A percentile compares a stretch with the other conserved stretches of the same genome.
Conservation (phyloP, 1,284 basidiomycete genomes). For the Pseudozyma pruni region DNA sequence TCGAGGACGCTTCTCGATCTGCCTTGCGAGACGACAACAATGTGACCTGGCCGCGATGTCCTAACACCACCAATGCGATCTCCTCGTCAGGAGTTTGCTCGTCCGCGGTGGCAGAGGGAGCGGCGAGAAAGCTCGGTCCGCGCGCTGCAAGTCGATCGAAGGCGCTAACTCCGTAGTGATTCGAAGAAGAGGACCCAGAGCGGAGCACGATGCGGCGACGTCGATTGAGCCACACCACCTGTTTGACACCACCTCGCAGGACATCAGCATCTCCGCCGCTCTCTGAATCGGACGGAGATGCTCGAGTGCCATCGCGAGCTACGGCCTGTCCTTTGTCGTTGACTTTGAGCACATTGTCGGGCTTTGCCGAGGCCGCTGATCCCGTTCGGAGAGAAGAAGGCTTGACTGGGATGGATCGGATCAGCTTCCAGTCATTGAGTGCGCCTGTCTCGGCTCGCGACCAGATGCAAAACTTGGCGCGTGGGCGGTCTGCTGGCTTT, state of each 20-base stretch:
- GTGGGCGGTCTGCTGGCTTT: neutral
- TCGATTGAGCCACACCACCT: slow-evolving; percentile 35
- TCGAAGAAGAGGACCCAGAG: slow-evolving; percentile 6
- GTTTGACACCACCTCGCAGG: slow-evolving; percentile 22
- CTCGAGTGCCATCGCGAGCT: slow-evolving; percentile 3
- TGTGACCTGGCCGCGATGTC: slow-evolving; percentile 33
- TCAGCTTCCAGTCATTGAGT: slow-evolving; percentile 42
- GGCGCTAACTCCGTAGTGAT: slow-evolving; percentile 19
- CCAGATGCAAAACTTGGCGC: slow-evolving; percentile 38
- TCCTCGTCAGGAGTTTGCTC: slow-evolving; percentile 23
- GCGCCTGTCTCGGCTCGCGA: slow-evolving; percentile 38
- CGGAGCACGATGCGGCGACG: slow-evolving; percentile 28
- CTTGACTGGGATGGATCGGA: slow-evolving; percentile 18
- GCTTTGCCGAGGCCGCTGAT: neutral
- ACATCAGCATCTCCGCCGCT: neutral
- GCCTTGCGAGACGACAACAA: slow-evolving; percentile 28
- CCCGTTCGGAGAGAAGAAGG: neutral
- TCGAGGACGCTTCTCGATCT: slow-evolving; percentile 7
- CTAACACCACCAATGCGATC: slow-evolving; percentile 38
- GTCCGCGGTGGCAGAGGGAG: slow-evolving; percentile 5
- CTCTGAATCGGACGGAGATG: slow-evolving; percentile 9
- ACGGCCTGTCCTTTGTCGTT: slow-evolving; percentile 35
- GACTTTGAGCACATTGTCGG: slow-evolving; percentile 44
- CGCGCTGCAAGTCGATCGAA: slow-evolving; percentile 27
- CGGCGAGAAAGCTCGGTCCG: slow-evolving; percentile 18